phyloP scores from a whole-genome alignment of 768 basidiomycete species.

The Suillus fuscotomentosus region DNA sequence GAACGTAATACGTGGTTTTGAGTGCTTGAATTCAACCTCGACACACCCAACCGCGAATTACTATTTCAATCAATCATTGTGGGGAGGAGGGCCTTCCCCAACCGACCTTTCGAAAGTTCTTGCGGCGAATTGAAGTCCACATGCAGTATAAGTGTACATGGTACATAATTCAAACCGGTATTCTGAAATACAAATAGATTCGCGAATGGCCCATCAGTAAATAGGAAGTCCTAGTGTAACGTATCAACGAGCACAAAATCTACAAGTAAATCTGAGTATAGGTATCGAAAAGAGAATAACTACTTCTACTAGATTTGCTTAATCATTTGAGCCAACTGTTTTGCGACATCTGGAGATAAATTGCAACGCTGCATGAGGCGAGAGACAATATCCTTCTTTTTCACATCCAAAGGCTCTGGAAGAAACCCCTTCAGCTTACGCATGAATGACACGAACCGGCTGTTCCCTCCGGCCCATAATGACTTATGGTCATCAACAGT shows the following conservation, averaged over 20 bases:
- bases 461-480: slow-evolving; percentile 8
- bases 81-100: background rate
- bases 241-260: background rate
- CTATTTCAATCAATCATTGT: background rate
- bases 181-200: background rate
- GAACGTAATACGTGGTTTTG: background rate
- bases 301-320: slow-evolving; percentile 10
- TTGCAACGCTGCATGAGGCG: slow-evolving; percentile 23
- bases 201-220: background rate
- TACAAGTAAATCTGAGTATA: background rate
- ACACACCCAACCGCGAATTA: background rate
- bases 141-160: background rate
- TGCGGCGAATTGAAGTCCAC: background rate
- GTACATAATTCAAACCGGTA: background rate
- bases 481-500: background rate
- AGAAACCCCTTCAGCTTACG: slow-evolving; percentile 16
- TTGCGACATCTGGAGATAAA: slow-evolving; percentile 26
- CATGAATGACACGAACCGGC: slow-evolving; percentile 19
- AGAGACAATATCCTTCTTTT: slow-evolving; percentile 15
- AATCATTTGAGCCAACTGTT: slow-evolving; percentile 22
- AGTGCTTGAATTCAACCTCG: background rate
- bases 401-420: slow-evolving; percentile 10
- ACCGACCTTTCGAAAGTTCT: background rate
- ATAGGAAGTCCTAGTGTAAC: background rate
- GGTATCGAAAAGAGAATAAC: background rate